Evolutionary conservation across 2,329 filamentous ascomycete species (phyloP), one percentile per base, ranked within the genome.

Genomic region (Neonectria ditissima): DNA sequence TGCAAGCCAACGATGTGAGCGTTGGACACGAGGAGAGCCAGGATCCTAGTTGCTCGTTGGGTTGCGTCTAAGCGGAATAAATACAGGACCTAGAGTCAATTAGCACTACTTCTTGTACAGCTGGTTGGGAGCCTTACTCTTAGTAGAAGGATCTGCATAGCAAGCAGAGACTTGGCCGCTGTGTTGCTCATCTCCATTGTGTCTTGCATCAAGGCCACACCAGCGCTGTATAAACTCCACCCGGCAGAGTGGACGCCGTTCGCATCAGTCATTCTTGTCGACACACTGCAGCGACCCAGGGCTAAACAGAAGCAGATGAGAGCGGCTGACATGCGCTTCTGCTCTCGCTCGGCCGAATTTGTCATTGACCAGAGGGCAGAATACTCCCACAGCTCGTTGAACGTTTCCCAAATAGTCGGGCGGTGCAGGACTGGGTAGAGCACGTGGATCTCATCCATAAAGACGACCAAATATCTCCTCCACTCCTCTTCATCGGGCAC

Each of bases 251-350:
- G 41, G 6, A 69, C 59, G 0, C 65, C 67, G 16, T 58, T 69
- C 2, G 65, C 55, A 24, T 69, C 67, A 1, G 47, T 56, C 32
- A 63, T 66, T 22, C 63, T 69, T 18, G 67, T 39, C 10, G 65
- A 69, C 4, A 66, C 65, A 13, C 65, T 66, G 30, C 67, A 69
- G 20, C 67, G 55, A 5, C 67, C 67, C 1, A 69, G 44, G 1
- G 67, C 67, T n/a, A 69, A 54, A 8, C 67, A 69, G 28, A 69
- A 68, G 13, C 59, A 69, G 7, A 69, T 56, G 28, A 69, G 28
- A 2, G 67, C 65, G 9, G 67, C 55, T 1, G 67, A 69, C 18
- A 69, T 51, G 9, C 65, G 56, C 24, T 59, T 30, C 1, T 63
- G 62, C 32, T 69, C 62, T 11, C 65, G 28, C 18, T 63, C 52